Base-by-base conservation (phyloP, 2,329 filamentous ascomycete genomes). In the Trichoderma sp. region DNA sequence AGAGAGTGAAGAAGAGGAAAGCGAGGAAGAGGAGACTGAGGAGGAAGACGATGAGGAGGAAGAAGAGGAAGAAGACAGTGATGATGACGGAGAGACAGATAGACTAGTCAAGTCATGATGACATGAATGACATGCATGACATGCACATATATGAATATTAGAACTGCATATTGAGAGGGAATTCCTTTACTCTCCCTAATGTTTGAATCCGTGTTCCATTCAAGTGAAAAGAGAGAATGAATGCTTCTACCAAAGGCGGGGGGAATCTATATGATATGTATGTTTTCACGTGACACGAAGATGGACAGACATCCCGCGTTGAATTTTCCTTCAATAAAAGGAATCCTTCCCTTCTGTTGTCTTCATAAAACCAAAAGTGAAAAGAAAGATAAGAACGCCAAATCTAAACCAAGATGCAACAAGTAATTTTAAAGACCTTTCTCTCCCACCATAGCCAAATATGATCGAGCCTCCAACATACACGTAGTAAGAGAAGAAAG, bases 1-100 rank as follows among this genome's bases (percentile, higher is more conserved):
- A 0, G 85, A 86, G 1, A 85, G 87, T 4, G 85, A 86, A 2
- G 84, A 85, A 1, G 82, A 84, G 0, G 85, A 86, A 2, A 50
- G 43, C n/a, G 82, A 83, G 0, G 84, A 83, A 0, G 84, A 84
- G 1, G 84, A 84, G 2, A 84, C 85, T 36, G 85, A 87, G 20
- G 43, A 50, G 1, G 84, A 84, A 1, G 84, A 85, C 39, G 85
- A 87, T n/a, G 43, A 50, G 0, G 82, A 83, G 0, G 84, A 83
- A 0, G 84, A 84, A 1, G 84, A 84, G 2, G 84, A 85, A 50
- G 85, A 87, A n/a, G 83, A 83, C 17, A 82, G 81, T 26, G 85
- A 85, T 57, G 83, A 85, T 28, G 84, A 82, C 32, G 83, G 81
- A 2, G 85, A 86, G 71, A 81, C 80, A 32, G 83, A 82, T 73